phyloP scores from a whole-genome alignment of 352 stramenopile species.

The Pythium sukuiense region DNA sequence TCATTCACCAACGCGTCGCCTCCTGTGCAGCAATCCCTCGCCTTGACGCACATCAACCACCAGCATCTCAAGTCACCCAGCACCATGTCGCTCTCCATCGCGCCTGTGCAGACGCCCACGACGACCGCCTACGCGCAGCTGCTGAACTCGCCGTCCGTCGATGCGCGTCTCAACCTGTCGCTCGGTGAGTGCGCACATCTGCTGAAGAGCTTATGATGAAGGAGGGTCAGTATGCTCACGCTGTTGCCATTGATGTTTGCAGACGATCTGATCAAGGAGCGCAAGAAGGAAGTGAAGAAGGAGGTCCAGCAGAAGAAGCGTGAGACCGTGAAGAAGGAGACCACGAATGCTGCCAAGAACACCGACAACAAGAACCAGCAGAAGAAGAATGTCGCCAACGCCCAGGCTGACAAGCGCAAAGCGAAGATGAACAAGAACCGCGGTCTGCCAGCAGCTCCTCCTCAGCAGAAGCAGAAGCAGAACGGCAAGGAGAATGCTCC shows the following conservation, averaged over 20 bases:
- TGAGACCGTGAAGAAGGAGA: constrained; percentile 29
- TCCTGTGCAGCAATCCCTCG: neutral
- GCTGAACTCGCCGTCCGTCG: constrained; percentile 20
- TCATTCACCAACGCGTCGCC: constrained; percentile 18
- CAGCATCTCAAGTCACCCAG: neutral
- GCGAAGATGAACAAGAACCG: constrained; percentile 29
- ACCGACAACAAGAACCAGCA: constrained; percentile 33
- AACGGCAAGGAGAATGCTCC: constrained; percentile 11
- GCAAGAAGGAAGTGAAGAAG: constrained; percentile 56
- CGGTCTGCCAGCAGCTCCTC: constrained; percentile 8
- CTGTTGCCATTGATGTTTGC: neutral
- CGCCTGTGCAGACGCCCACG: constrained; percentile 5
- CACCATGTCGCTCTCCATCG: constrained; percentile 4
- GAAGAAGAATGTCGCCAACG: constrained; percentile 17
- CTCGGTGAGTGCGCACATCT: constrained; percentile 20
- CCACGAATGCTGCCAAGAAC: constrained; percentile 21
- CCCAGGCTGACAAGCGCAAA: constrained; percentile 23
- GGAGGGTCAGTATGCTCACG: neutral
- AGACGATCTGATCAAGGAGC: constrained; percentile 76
- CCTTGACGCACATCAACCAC: constrained; percentile 9
- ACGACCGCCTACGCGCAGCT: constrained; percentile 12
- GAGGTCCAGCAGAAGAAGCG: constrained; percentile 60
- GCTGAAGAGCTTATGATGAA: neutral
- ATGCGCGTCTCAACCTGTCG: constrained; percentile 26
- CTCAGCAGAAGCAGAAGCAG: constrained; percentile 8